Evolutionary conservation across 768 basidiomycete species (phyloP).

Genomic region (Leccinum ochraceum): DNA sequence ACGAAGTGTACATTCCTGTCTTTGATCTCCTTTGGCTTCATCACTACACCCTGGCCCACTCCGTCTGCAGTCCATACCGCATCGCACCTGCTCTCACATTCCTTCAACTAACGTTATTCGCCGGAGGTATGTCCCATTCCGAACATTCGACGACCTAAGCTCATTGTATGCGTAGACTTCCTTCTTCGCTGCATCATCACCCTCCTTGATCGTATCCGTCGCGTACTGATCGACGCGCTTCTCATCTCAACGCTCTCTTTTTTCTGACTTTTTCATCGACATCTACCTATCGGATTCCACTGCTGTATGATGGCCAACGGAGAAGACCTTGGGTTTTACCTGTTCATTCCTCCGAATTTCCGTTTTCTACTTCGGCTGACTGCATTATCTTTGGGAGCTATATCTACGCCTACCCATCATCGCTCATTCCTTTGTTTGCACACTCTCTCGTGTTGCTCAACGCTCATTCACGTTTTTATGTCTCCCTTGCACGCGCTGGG

Average conservation of each 20-base stretch:
- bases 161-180: slow-evolving; percentile 4
- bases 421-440: slow-evolving; percentile 3
- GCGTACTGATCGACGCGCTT: not conserved
- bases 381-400: not conserved
- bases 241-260: slow-evolving; percentile 3
- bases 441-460: not conserved
- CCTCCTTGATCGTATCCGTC: slow-evolving; percentile 7
- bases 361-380: not conserved
- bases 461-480: slow-evolving; percentile 7
- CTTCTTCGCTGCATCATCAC: not conserved
- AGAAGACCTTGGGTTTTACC: not conserved
- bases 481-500: not conserved
- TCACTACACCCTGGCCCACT: not conserved
- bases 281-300: not conserved
- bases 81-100: not conserved
- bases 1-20: slow-evolving; percentile 3
- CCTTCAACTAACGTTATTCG: slow-evolving; percentile 15
- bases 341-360: too few relatives aligned
- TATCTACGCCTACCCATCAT: slow-evolving; percentile 4
- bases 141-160: not conserved
- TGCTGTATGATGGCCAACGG: slow-evolving; percentile 1
- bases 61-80: slow-evolving; percentile 3
- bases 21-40: not conserved
- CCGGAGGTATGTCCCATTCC: slow-evolving; percentile 15
- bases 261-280: slow-evolving; percentile 1